Evolutionary conservation across 495 filamentous ascomycete genomes (phyloP).

Genomic region (Annulohypoxylon stygium): DNA sequence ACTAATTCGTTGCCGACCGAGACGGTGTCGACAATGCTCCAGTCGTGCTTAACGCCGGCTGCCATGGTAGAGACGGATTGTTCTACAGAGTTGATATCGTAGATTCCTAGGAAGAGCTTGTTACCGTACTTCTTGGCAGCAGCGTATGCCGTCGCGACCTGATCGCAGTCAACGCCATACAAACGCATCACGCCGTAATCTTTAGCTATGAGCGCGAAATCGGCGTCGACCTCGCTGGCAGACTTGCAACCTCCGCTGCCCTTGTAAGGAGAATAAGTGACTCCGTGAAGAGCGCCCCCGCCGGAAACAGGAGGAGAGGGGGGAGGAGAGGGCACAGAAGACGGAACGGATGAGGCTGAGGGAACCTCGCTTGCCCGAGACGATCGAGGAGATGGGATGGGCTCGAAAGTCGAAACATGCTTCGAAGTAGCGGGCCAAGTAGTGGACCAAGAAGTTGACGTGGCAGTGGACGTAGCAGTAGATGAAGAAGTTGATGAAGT

Average conservation of each 20-base stretch:
- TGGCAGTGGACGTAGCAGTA: background rate
- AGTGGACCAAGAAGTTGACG: background rate
- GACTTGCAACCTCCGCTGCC: conserved; percentile 74
- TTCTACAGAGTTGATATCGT: conserved; percentile 69
- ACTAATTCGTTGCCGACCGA: conserved; percentile 86
- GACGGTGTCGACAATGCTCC: conserved; percentile 76
- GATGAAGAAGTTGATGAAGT: background rate
- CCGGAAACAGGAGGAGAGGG: conserved; percentile 5
- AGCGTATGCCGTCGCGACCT: conserved; percentile 69
- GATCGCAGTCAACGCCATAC: conserved; percentile 85
- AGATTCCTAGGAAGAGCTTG: conserved; percentile 81
- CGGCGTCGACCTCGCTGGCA: conserved; percentile 69
- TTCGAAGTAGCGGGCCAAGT: conserved; percentile 2
- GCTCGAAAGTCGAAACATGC: conserved; percentile 31
- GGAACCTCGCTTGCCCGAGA: conserved; percentile 26
- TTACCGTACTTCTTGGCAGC: conserved; percentile 70
- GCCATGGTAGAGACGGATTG: conserved; percentile 68
- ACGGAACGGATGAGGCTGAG: background rate
- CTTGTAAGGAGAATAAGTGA: conserved; percentile 83
- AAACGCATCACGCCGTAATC: conserved; percentile 74
- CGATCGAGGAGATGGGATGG: conserved; percentile 33
- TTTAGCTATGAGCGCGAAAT: conserved; percentile 67
- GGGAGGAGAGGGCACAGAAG: background rate
- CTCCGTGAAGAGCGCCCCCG: conserved; percentile 60
- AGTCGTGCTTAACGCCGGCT: conserved; percentile 63